Evolutionary conservation across 2,329 filamentous ascomycete genomes (phyloP).

Genomic region (Diaporthe longicolla): DNA sequence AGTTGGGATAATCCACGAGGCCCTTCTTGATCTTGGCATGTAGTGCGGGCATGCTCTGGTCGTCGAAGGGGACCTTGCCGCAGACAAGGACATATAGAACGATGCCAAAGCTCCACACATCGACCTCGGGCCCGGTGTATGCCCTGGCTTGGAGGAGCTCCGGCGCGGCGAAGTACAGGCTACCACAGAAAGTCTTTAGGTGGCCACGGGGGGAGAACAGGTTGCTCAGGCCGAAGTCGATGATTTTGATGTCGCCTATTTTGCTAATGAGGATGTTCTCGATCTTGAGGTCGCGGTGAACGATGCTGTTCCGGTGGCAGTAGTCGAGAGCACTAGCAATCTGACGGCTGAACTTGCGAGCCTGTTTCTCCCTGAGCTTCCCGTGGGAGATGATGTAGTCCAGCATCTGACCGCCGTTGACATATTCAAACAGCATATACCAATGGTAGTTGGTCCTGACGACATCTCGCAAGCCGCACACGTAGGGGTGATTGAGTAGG

Average conservation of each 20-base stretch:
- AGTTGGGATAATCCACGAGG: constrained; percentile 93
- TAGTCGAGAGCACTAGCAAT: constrained; percentile 98
- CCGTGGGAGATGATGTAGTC: constrained; percentile 99
- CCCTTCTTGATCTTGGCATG: constrained; percentile 99
- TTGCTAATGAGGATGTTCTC: constrained; percentile 99
- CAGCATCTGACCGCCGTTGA: constrained; percentile 99
- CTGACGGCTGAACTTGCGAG: constrained; percentile 96
- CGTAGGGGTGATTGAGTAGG: constrained; percentile 93
- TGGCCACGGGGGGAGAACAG: constrained; percentile 88
- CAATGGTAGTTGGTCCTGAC: constrained; percentile 97
- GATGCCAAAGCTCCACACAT: constrained; percentile 99
- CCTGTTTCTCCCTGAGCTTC: constrained; percentile 97
- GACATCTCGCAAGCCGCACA: constrained; percentile 95
- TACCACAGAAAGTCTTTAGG: constrained; percentile 97
- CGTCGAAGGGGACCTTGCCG: constrained; percentile 98
- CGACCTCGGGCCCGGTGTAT: constrained; percentile 96
- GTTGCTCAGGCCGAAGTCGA: constrained; percentile 98
- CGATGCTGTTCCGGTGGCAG: constrained; percentile 97
- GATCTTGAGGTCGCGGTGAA: constrained; percentile 97
- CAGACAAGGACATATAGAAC: constrained; percentile 97
- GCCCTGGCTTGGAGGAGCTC: constrained; percentile 93
- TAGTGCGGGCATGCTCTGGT: constrained; percentile 98
- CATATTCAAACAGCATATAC: constrained; percentile 99
- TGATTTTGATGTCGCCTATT: constrained; percentile 99
- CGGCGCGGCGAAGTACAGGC: constrained; percentile 96